A percentile compares a stretch with the other conserved stretches of the same genome.
phyloP scores from a whole-genome alignment of 1,284 basidiomycete genomes.

The Cryptococcus deneoformans region DNA sequence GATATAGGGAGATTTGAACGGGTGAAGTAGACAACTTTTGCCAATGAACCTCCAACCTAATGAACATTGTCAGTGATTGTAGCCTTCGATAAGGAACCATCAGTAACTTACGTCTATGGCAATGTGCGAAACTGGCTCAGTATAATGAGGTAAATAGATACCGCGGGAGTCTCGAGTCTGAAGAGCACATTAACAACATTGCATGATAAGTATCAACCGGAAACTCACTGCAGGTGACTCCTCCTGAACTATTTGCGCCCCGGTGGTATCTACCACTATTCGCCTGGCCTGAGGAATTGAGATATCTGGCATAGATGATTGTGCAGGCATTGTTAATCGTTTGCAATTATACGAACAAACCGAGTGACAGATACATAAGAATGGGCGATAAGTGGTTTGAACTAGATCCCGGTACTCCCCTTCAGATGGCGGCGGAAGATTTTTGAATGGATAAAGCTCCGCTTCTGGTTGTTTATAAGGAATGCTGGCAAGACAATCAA shows the following conservation, averaged over 20 bases:
- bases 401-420: too few relatives aligned
- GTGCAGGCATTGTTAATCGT: conserved; percentile 4
- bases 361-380: too few relatives aligned
- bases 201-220: neutral
- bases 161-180: conserved; percentile 89
- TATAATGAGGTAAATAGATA: conserved; percentile 93
- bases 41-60: conserved; percentile 93
- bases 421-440: too few relatives aligned
- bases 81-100: neutral
- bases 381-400: too few relatives aligned
- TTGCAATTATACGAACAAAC: too few relatives aligned
- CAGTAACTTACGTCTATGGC: conserved; percentile 80
- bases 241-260: conserved; percentile 83
- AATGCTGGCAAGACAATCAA: too few relatives aligned
- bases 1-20: conserved; percentile 61
- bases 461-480: too few relatives aligned
- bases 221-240: conserved; percentile 81
- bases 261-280: conserved; percentile 52
- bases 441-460: too few relatives aligned
- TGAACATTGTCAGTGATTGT: neutral
- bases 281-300: conserved; percentile 47
- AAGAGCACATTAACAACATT: neutral
- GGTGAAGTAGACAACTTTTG: conserved; percentile 98
- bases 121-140: conserved; percentile 94
- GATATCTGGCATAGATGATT: conserved; percentile 36